phyloP scores from a whole-genome alignment of 2,329 filamentous ascomycete genomes.

The Fusarium euwallaceae region DNA sequence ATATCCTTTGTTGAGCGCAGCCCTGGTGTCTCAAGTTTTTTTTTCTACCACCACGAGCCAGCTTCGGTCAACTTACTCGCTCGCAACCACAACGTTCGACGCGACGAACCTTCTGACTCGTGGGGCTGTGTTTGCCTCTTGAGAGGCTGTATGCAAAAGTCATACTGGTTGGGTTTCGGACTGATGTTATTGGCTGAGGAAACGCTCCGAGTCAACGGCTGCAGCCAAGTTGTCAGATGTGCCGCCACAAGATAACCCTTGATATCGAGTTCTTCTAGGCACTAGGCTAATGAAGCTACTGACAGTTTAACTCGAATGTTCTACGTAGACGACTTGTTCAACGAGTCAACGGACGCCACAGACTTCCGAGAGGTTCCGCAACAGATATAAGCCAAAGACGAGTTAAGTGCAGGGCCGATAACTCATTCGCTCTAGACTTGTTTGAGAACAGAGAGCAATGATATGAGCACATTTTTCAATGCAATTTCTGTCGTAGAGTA shows the following conservation, averaged over 20 bases:
- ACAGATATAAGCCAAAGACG: neutral
- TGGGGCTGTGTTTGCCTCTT: slow-evolving; percentile 2
- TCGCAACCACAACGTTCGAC: slow-evolving; percentile 20
- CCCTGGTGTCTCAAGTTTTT: too few species aligned
- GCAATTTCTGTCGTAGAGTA: neutral
- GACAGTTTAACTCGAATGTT: neutral
- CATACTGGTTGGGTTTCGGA: neutral
- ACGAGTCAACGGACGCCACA: neutral
- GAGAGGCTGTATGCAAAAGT: neutral
- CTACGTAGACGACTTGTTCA: neutral
- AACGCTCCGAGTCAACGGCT: neutral
- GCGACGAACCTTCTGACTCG: slow-evolving; percentile 29
- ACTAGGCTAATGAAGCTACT: neutral
- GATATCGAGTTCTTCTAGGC: neutral
- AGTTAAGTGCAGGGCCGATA: neutral
- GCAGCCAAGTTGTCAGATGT: neutral
- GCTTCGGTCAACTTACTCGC: slow-evolving; percentile 29
- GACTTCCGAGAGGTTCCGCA: neutral
- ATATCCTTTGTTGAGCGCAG: too few species aligned
- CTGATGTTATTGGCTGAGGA: neutral
- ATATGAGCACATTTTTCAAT: neutral
- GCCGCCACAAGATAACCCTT: neutral
- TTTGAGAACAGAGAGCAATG: neutral
- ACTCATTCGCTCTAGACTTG: neutral
- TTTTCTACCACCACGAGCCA: neutral